Conservation (phyloP, 169 alveolate genomes). For the Plasmodium vivax region DNA sequence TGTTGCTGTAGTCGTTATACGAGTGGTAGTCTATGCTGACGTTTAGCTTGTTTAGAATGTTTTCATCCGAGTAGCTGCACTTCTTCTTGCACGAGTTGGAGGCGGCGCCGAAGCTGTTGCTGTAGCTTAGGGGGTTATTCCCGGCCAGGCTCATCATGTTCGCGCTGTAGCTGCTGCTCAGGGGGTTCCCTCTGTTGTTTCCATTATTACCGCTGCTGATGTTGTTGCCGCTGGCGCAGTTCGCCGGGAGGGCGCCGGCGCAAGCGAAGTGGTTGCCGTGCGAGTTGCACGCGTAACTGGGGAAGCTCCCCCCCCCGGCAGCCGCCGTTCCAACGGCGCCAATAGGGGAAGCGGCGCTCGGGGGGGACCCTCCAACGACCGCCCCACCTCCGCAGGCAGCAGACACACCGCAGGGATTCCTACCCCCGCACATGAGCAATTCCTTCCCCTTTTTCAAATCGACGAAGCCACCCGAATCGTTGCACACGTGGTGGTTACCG, state of each 20-base stretch:
- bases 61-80: slow-evolving; percentile 56
- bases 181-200: neutral
- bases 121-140: neutral
- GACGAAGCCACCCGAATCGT: neutral
- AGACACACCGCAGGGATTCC: neutral
- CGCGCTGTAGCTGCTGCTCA: neutral
- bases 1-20: slow-evolving; percentile 34
- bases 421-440: neutral
- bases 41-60: slow-evolving; percentile 49
- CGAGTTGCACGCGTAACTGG: neutral
- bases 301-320: neutral
- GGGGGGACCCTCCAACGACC: neutral
- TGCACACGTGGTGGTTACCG: neutral
- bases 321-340: neutral
- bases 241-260: neutral
- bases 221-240: neutral
- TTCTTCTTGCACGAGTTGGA: slow-evolving; percentile 6
- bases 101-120: neutral
- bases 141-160: neutral
- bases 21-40: slow-evolving; percentile 61
- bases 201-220: neutral
- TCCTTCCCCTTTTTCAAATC: slow-evolving; percentile 55
- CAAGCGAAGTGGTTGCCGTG: slow-evolving; percentile 3
- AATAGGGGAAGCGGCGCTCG: no score
- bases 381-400: neutral